A percentile compares a stretch with the other conserved stretches of the same genome.
phyloP scores from a whole-genome alignment of 495 filamentous ascomycete genomes.

The Aspergillus funiculosus region DNA sequence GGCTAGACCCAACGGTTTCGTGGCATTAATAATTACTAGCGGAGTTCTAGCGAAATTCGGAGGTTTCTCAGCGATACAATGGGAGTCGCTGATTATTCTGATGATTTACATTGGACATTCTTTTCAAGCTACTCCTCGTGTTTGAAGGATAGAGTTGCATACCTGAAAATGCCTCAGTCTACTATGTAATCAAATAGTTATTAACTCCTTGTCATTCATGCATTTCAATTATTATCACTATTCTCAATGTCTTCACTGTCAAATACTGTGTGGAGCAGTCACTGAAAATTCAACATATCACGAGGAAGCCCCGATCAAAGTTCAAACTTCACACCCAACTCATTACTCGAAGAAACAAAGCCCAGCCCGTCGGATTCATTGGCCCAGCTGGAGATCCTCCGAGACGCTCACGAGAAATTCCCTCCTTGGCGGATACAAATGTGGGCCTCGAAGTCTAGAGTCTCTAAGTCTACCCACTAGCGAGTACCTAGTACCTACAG shows the following conservation, averaged over 20 bases:
- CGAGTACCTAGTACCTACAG: neutral
- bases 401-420: neutral
- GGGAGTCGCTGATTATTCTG: neutral
- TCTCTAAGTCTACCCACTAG: too few relatives aligned
- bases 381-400: slow-evolving; percentile 1
- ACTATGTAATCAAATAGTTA: neutral
- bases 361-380: neutral
- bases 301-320: slow-evolving; percentile 8
- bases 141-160: too few relatives aligned
- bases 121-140: too few relatives aligned
- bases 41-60: slow-evolving; percentile 13
- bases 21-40: slow-evolving; percentile 7
- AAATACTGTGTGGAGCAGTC: too few relatives aligned
- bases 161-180: slow-evolving; percentile 1
- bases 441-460: slow-evolving; percentile 15
- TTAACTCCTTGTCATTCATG: too few relatives aligned
- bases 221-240: neutral
- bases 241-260: too few relatives aligned
- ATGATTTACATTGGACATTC: too few relatives aligned
- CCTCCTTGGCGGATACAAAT: slow-evolving; percentile 13
- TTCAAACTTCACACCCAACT: too few relatives aligned
- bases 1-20: too few relatives aligned
- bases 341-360: too few relatives aligned
- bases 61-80: neutral
- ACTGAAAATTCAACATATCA: slow-evolving; percentile 9